Conservation (phyloP, 805 yeast genomes). For the Candida pini region DNA sequence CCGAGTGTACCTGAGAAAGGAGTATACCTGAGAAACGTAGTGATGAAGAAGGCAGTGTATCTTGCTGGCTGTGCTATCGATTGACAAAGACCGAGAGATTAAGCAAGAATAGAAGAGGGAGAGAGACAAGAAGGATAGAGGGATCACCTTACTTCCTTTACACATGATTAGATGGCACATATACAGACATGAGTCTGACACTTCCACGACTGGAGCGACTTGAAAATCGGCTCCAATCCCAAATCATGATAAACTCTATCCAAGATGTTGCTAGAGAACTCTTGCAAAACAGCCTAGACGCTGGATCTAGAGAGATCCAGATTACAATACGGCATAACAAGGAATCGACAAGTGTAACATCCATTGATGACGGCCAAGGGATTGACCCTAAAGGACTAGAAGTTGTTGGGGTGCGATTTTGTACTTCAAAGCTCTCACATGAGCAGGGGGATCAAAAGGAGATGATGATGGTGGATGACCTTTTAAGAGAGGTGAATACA, state of each 20-base stretch:
- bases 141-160: too few species aligned
- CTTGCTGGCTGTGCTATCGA: too few species aligned
- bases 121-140: too few species aligned
- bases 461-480: conserved; percentile 21
- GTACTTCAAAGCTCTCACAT: conserved; percentile 60
- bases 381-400: conserved; percentile 44
- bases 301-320: conserved; percentile 37
- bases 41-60: too few species aligned
- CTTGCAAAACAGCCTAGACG: conserved; percentile 51
- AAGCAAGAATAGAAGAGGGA: too few species aligned
- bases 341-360: conserved; percentile 32
- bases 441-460: too few species aligned
- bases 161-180: too few species aligned
- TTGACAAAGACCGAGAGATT: too few species aligned
- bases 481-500: conserved; percentile 33
- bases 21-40: too few species aligned
- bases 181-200: too few species aligned
- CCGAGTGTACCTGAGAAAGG: too few species aligned
- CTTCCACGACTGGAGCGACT: too few species aligned
- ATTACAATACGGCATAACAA: conserved; percentile 15
- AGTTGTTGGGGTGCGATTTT: conserved; percentile 39
- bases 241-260: conserved; percentile 30
- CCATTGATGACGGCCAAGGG: conserved; percentile 72
- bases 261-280: conserved; percentile 43
- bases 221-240: conserved; percentile 24